These are phyloP conservation scores for Lupinus albus DNA, from an alignment of 306 rosid species.

Conservation along the genomic window DNA sequence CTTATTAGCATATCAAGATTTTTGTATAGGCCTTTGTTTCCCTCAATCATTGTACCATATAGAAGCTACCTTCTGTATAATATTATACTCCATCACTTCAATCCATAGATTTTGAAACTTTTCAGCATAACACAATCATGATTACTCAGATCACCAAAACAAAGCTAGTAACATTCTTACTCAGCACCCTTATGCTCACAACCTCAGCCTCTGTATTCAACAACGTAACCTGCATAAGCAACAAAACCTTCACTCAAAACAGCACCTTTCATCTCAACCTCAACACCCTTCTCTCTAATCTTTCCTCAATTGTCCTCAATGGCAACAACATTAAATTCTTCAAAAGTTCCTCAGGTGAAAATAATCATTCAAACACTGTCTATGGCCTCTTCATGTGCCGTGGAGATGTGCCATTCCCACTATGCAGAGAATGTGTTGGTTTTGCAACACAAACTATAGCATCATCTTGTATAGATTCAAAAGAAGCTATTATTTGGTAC, in stretches of 20 bases:
- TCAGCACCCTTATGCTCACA: neutral
- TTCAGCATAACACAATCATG: conserved; percentile 35
- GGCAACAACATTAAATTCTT: conserved; percentile 36
- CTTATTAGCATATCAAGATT: too few species aligned
- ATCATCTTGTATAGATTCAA: conserved; percentile 32
- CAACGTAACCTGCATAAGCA: conserved; percentile 46
- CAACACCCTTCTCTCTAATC: conserved; percentile 44
- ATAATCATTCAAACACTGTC: conserved; percentile 18
- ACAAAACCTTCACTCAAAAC: conserved; percentile 42
- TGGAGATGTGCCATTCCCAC: conserved; percentile 42
- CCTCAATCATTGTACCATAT: too few species aligned
- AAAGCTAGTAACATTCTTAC: neutral
- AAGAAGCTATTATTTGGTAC: conserved; percentile 53
- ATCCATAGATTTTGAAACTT: neutral
- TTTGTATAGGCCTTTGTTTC: too few species aligned
- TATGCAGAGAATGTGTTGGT: conserved; percentile 51
- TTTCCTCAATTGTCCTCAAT: conserved; percentile 45
- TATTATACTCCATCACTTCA: too few species aligned
- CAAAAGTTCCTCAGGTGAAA: conserved; percentile 42
- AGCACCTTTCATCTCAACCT: conserved; percentile 44
- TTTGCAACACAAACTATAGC: conserved; percentile 40
- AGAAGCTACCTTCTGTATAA: too few species aligned
- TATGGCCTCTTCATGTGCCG: conserved; percentile 58
- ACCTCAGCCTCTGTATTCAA: conserved; percentile 52
- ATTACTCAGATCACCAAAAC: neutral